Percentiles rank a stretch among this genome's conserved stretches.
These are phyloP conservation scores for Nicotiana obtusifolia DNA, from an alignment of 257 asterid species.

Conservation along the genomic window DNA sequence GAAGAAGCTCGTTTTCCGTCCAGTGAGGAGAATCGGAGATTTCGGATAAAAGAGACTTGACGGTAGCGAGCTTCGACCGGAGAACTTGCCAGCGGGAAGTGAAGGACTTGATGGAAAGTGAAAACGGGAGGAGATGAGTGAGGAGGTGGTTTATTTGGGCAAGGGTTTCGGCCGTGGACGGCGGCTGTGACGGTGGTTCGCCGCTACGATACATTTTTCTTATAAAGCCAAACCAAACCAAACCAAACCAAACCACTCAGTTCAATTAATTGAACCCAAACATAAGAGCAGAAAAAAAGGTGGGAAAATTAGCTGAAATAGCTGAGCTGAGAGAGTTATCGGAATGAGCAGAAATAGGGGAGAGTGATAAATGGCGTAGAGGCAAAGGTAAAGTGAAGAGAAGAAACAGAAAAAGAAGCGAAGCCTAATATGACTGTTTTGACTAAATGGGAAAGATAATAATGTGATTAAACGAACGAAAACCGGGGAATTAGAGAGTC, in stretches of 20 bases:
- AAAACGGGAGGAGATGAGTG: slow-evolving; percentile 39
- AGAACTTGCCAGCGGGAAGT: slow-evolving; percentile 67
- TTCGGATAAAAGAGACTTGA: slow-evolving; percentile 42
- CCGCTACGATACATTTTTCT: slow-evolving; percentile 6
- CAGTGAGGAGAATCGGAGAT: slow-evolving; percentile 64
- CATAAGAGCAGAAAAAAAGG: not conserved
- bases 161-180: slow-evolving; percentile 38
- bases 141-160: slow-evolving; percentile 31
- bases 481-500: not conserved
- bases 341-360: not conserved
- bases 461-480: not conserved
- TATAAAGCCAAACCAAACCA: not conserved
- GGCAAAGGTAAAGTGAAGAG: not conserved
- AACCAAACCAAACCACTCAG: not conserved
- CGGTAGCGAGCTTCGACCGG: slow-evolving; percentile 50
- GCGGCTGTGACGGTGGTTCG: slow-evolving; percentile 14
- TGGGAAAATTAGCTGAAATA: not conserved
- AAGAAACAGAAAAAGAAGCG: not conserved
- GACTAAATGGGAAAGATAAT: not conserved
- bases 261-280: not conserved
- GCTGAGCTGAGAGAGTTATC: not conserved
- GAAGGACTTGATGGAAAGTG: slow-evolving; percentile 49
- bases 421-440: not conserved
- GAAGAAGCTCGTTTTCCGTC: slow-evolving; percentile 64
- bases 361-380: not conserved